Percentiles rank a stretch among this genome's conserved stretches.
phyloP scores from a whole-genome alignment of 805 yeast species.

The Candida mattraensis region DNA sequence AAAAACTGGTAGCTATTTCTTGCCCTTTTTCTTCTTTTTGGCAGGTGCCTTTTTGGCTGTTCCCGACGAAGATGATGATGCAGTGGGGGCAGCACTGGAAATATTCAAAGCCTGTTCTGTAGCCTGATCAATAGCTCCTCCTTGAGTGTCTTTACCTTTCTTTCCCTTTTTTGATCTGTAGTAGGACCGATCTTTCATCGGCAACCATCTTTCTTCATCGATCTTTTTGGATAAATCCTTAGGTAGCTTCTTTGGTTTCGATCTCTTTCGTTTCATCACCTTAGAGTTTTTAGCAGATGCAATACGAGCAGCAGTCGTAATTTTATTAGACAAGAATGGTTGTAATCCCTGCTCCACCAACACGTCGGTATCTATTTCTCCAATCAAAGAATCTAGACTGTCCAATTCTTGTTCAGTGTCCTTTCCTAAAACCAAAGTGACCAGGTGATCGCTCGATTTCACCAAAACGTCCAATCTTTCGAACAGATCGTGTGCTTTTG shows the following conservation, averaged over 20 bases:
- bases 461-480: constrained; percentile 15
- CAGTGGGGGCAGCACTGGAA: constrained; percentile 15
- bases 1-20: constrained; percentile 12
- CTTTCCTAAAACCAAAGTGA: constrained; percentile 22
- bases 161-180: constrained; percentile 78
- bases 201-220: constrained; percentile 88
- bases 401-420: constrained; percentile 11
- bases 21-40: constrained; percentile 34
- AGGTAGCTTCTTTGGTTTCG: constrained; percentile 30
- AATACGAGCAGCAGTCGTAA: constrained; percentile 5
- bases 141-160: constrained; percentile 58
- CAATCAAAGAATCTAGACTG: constrained; percentile 29
- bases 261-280: constrained; percentile 25
- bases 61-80: constrained; percentile 15
- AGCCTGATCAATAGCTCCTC: constrained; percentile 51
- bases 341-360: constrained; percentile 31
- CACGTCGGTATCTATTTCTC: constrained; percentile 32
- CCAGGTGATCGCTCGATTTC: constrained; percentile 21
- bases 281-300: constrained; percentile 19
- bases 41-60: constrained; percentile 15
- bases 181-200: constrained; percentile 79
- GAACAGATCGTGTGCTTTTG: constrained; percentile 33
- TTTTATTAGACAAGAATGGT: constrained; percentile 23
- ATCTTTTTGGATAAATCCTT: constrained; percentile 31
- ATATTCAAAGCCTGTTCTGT: constrained; percentile 39